A percentile compares a stretch with the other conserved stretches of the same genome.
Conservation (phyloP, 2,329 filamentous ascomycete species). For the Verticillium nubilum region DNA sequence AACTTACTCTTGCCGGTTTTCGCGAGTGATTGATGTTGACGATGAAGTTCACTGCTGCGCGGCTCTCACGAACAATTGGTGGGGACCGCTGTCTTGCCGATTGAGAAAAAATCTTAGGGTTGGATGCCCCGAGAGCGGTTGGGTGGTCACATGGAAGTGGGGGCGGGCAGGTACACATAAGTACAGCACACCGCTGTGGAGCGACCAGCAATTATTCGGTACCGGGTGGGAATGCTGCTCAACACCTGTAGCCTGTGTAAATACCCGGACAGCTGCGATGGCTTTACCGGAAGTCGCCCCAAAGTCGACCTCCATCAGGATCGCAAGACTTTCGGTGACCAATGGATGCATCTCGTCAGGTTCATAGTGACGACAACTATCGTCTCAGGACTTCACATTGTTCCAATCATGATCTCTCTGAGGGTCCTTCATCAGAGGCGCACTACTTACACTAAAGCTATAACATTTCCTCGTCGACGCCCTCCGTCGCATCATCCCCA, state of each 20-base stretch:
- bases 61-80: background rate
- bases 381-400: no score
- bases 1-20: conserved; percentile 56
- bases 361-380: background rate
- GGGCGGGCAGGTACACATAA: background rate
- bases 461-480: no score
- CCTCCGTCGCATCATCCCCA: background rate
- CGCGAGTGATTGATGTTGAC: conserved; percentile 30
- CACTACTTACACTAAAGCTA: no score
- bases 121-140: background rate
- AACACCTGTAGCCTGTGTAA: background rate
- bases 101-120: background rate
- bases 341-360: background rate
- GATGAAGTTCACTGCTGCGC: conserved; percentile 16
- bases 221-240: background rate
- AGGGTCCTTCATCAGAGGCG: no score
- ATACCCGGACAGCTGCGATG: background rate
- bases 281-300: no score
- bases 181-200: background rate
- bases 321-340: background rate
- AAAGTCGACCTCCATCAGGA: background rate
- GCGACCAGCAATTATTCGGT: background rate
- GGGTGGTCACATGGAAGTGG: background rate
- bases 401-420: no score
- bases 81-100: background rate